Evolutionary conservation across 768 basidiomycete genomes (phyloP).

Genomic region (Agaricus blazei): DNA sequence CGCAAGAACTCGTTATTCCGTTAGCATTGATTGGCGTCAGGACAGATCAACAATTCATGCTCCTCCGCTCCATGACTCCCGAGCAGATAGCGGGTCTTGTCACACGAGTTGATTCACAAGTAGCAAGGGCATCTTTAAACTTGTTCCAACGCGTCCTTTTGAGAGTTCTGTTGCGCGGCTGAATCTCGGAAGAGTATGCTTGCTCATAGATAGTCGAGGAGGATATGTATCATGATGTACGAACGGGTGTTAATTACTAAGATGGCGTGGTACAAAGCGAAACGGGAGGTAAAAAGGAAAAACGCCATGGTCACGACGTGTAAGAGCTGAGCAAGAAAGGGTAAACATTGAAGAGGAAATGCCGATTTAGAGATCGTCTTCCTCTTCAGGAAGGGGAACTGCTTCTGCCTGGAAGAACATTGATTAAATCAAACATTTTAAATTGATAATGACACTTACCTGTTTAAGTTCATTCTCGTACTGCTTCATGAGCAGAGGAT

Average conservation of each 20-base stretch:
- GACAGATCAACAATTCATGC: conserved; percentile 16
- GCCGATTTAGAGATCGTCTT: conserved; percentile 68
- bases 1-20: conserved; percentile 22
- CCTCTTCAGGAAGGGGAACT: conserved; percentile 97
- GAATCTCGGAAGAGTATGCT: not conserved
- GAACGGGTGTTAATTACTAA: conserved; percentile 16
- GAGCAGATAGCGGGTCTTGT: conserved; percentile 4
- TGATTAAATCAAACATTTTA: conserved; percentile 3
- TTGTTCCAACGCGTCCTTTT: conserved; percentile 5
- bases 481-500: conserved; percentile 67
- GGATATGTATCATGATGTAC: not conserved
- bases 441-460: conserved; percentile 32
- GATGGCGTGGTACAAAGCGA: conserved; percentile 11
- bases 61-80: conserved; percentile 10
- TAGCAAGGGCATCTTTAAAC: conserved; percentile 3
- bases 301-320: conserved; percentile 22
- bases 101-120: not conserved
- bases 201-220: too few relatives aligned
- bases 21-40: conserved; percentile 19
- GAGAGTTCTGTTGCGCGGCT: not conserved
- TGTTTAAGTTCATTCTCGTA: conserved; percentile 74
- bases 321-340: conserved; percentile 15
- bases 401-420: conserved; percentile 59
- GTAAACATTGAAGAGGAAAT: conserved; percentile 10
- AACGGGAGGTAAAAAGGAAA: conserved; percentile 18